Conservation (phyloP, 179 eudicot genomes). For the Spinacia oleracea region DNA sequence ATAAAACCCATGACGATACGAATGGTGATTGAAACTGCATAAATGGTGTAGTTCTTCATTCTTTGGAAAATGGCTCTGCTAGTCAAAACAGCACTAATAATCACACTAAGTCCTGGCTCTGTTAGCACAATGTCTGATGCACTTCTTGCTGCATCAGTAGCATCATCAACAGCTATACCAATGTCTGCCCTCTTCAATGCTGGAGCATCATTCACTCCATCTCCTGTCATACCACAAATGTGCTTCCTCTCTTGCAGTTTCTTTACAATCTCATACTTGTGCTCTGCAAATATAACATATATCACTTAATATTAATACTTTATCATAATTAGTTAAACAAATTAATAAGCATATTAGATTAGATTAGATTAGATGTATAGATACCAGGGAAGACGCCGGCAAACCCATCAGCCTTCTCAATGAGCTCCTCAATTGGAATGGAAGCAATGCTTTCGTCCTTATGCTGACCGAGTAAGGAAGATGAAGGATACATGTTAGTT, state of each 20-base stretch:
- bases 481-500: slow-evolving; percentile 91
- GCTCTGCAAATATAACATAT: slow-evolving; percentile 60
- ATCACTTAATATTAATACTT: no score
- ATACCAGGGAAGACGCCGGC: slow-evolving; percentile 96
- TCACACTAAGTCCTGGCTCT: slow-evolving; percentile 89
- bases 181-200: slow-evolving; percentile 87
- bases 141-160: slow-evolving; percentile 88
- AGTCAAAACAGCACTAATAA: slow-evolving; percentile 75
- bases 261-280: slow-evolving; percentile 91
- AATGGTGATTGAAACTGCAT: slow-evolving; percentile 91
- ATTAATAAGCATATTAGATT: no score
- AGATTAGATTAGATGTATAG: no score
- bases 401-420: slow-evolving; percentile 93
- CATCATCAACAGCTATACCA: slow-evolving; percentile 91
- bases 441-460: slow-evolving; percentile 60
- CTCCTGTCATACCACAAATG: slow-evolving; percentile 95
- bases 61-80: slow-evolving; percentile 95
- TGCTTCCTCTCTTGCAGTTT: slow-evolving; percentile 83
- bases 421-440: slow-evolving; percentile 81
- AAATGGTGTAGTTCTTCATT: slow-evolving; percentile 95
- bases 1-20: slow-evolving; percentile 84
- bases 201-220: slow-evolving; percentile 93
- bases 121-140: slow-evolving; percentile 93
- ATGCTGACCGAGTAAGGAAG: slow-evolving; percentile 74
- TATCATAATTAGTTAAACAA: no score